A percentile compares a stretch with the other conserved stretches of the same genome.
Conservation (phyloP, 1,139 yeast genomes). For the Yamadazyma membranifaciens region DNA sequence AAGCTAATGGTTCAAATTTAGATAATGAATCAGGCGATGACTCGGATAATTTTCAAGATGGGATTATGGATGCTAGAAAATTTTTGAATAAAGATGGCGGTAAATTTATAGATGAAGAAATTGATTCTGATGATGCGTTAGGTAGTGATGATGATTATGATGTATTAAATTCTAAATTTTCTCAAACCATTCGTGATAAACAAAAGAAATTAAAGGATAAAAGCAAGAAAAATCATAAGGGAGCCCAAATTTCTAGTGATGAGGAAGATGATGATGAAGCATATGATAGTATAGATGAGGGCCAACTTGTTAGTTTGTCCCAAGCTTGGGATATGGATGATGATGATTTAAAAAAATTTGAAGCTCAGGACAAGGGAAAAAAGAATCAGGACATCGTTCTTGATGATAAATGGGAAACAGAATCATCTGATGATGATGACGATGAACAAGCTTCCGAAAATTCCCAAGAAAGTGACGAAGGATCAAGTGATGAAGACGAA, state of each 20-base stretch:
- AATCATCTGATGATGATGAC: conserved; percentile 17
- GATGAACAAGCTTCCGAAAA: conserved; percentile 12
- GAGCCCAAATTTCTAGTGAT: conserved; percentile 17
- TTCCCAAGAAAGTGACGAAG: conserved; percentile 21
- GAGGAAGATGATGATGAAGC: conserved; percentile 33
- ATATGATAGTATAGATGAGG: conserved; percentile 65
- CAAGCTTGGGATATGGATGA: conserved; percentile 90
- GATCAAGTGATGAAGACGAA: conserved; percentile 13
- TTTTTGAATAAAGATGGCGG: conserved; percentile 25
- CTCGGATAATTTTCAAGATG: conserved; percentile 31
- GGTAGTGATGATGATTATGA: conserved; percentile 77
- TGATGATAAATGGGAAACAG: conserved; percentile 43
- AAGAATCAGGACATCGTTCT: conserved; percentile 36
- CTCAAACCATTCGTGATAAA: conserved; percentile 65
- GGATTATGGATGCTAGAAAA: conserved; percentile 44
- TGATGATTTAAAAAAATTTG: conserved; percentile 33
- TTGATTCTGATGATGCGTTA: conserved; percentile 74
- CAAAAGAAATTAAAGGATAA: conserved; percentile 34
- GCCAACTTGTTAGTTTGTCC: conserved; percentile 70
- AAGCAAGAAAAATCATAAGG: conserved; percentile 20
- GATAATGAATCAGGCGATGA: conserved; percentile 15
- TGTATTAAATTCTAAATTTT: conserved; percentile 61
- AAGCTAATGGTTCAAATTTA: conserved; percentile 23
- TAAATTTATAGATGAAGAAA: conserved; percentile 59
- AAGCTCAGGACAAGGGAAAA: conserved; percentile 13